Conservation (phyloP, 2,329 filamentous ascomycete species). For the Phialophora expanda region DNA sequence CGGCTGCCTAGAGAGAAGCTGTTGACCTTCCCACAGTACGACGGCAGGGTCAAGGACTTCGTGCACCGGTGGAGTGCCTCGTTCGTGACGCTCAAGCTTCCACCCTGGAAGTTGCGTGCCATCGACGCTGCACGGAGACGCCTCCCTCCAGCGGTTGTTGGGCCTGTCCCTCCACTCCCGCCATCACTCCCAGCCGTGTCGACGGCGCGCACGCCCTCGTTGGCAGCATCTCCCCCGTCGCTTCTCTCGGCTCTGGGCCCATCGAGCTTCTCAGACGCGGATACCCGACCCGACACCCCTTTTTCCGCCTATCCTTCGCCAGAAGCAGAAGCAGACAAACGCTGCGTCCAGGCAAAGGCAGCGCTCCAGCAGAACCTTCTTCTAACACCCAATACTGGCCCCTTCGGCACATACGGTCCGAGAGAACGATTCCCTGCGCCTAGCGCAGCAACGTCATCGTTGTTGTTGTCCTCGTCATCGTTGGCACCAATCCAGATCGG, state of each 20-base stretch:
- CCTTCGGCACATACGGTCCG: background rate
- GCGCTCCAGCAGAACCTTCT: background rate
- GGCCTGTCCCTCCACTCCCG: background rate
- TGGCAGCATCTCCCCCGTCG: background rate
- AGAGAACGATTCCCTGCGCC: background rate
- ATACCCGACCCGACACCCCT: background rate
- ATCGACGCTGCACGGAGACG: background rate
- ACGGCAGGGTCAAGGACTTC: conserved; percentile 3
- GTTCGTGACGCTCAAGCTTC: conserved; percentile 19
- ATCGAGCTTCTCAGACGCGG: conserved; percentile 12
- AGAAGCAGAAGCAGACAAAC: background rate
- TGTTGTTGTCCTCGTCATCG: background rate
- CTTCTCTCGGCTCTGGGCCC: background rate
- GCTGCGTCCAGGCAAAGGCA: background rate
- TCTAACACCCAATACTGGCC: background rate
- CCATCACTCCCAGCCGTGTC: background rate
- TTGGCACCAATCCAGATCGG: background rate
- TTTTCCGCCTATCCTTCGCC: background rate
- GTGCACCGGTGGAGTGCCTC: conserved; percentile 2
- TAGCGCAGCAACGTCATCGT: background rate
- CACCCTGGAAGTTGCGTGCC: conserved; percentile 3
- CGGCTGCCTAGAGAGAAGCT: conserved; percentile 12
- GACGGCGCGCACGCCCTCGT: background rate
- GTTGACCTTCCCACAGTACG: conserved; percentile 6
- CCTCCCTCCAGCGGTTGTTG: background rate